These are phyloP conservation scores for Ambrosiella cleistominuta DNA, from an alignment of 2,329 filamentous ascomycete genomes.

Conservation along the genomic window DNA sequence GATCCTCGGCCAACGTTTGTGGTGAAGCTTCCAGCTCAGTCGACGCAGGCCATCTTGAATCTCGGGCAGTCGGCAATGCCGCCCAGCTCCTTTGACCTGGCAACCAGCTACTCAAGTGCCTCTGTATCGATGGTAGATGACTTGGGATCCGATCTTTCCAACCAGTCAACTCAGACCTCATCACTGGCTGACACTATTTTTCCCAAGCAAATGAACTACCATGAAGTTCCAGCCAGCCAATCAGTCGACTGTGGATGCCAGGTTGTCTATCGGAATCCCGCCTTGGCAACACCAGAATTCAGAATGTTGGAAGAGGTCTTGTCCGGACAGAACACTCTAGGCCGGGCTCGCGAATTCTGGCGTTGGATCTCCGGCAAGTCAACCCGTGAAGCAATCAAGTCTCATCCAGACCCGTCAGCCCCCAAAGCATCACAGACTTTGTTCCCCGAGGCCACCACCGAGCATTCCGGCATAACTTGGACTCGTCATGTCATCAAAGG, in stretches of 20 bases:
- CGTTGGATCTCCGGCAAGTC: constrained; percentile 19
- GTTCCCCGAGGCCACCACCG: constrained; percentile 15
- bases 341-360: constrained; percentile 20
- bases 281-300: constrained; percentile 17
- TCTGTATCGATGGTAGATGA: constrained; percentile 9
- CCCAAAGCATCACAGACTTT: constrained; percentile 9
- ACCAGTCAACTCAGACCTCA: constrained; percentile 3
- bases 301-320: constrained; percentile 17
- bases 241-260: background rate
- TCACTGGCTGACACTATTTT: background rate
- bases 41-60: background rate
- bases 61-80: background rate
- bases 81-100: background rate
- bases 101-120: background rate
- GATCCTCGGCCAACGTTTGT: constrained; percentile 27
- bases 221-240: background rate
- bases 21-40: constrained; percentile 5
- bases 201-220: background rate
- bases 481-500: constrained; percentile 21
- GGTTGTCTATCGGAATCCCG: constrained; percentile 22
- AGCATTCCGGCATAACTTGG: constrained; percentile 22
- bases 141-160: constrained; percentile 7
- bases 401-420: background rate
- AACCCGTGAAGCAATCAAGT: background rate
- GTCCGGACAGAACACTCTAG: background rate